These are phyloP conservation scores for Sporothrix euskadiensis DNA, from an alignment of 2,329 filamentous ascomycete genomes.

Conservation along the genomic window DNA sequence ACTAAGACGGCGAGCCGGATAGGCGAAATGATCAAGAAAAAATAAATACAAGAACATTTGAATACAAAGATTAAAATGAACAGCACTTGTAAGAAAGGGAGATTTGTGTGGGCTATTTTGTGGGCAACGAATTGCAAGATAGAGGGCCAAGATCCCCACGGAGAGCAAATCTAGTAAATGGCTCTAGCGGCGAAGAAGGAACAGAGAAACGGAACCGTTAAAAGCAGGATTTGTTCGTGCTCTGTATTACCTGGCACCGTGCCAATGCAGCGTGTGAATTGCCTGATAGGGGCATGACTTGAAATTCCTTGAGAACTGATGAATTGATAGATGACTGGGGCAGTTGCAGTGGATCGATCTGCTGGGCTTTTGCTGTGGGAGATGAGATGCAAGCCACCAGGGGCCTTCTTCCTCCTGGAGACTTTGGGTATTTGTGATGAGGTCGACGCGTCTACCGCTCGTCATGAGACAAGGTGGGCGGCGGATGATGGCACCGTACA, in stretches of 20 bases:
- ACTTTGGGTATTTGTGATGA: not conserved
- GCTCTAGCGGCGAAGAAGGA: not conserved
- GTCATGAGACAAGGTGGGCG: not conserved
- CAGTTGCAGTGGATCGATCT: not conserved
- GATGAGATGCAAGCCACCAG: conserved; percentile 10
- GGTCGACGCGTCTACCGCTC: not conserved
- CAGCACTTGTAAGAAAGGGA: not conserved
- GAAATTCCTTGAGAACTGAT: not conserved
- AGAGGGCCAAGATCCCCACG: not conserved
- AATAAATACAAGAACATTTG: not conserved
- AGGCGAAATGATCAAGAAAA: conserved; percentile 6
- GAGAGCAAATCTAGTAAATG: not conserved
- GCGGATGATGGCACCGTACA: not conserved
- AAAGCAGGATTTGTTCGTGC: not conserved
- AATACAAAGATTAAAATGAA: not conserved
- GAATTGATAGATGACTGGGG: not conserved
- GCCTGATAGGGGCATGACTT: not conserved
- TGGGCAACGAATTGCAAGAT: not conserved
- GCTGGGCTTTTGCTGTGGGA: not conserved
- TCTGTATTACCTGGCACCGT: not conserved
- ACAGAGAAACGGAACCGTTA: not conserved
- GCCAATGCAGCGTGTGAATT: not conserved
- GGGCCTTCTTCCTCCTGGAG: not conserved
- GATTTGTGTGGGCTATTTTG: not conserved
- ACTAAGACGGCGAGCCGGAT: not conserved